These are phyloP conservation scores for Oryza longistaminata DNA, from an alignment of 176 grass and related monocot genomes.

Conservation along the genomic window DNA sequence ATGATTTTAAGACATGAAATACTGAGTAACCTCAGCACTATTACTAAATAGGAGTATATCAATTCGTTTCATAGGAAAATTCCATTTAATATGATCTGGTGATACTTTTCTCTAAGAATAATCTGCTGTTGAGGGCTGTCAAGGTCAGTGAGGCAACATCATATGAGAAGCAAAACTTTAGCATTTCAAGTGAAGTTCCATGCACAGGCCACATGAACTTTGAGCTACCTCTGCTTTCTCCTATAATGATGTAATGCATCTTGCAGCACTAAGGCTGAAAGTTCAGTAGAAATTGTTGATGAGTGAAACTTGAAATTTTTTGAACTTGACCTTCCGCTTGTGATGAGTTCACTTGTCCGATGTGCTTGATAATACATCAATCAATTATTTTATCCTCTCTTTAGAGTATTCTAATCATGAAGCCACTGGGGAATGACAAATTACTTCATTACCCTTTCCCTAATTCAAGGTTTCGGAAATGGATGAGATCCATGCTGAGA, in stretches of 20 bases:
- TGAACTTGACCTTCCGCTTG: neutral
- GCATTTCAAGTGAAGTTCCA: neutral
- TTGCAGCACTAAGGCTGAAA: neutral
- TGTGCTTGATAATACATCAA: neutral
- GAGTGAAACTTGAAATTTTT: neutral
- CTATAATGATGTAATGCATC: neutral
- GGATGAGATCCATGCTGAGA: conserved; percentile 86
- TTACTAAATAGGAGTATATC: neutral
- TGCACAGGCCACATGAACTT: neutral
- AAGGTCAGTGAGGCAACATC: neutral
- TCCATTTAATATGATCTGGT: neutral
- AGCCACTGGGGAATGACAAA: neutral
- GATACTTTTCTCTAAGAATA: neutral
- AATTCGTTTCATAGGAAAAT: neutral
- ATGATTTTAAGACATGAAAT: conserved; percentile 2
- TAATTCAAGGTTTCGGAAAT: conserved; percentile 71
- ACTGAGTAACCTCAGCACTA: neutral
- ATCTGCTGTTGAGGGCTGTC: neutral
- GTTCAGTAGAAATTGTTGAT: neutral
- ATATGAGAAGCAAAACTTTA: conserved; percentile 7
- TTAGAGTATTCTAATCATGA: neutral
- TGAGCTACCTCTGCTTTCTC: neutral
- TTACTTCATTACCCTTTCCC: neutral
- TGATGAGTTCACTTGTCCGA: neutral
- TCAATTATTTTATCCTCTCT: neutral